Base-by-base conservation (phyloP, 176 grass and related monocot genomes). In the Lolium perenne region DNA sequence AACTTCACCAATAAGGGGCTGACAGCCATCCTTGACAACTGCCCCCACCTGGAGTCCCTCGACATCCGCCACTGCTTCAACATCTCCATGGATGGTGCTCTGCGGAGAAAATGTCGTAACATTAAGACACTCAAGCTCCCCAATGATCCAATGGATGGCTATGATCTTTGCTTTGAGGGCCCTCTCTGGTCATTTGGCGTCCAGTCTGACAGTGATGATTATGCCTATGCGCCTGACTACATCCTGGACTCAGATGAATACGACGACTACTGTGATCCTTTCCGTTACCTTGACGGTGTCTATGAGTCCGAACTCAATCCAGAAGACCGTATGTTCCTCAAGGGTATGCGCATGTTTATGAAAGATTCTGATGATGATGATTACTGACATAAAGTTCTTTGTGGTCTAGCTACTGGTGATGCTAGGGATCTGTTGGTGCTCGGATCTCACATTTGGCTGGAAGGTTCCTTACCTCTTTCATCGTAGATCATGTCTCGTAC, bases 81-180 rank as follows among this genome's bases (percentile, higher is more conserved):
- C 71, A 23, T 74, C n/a, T 49, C 6, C 43, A 74, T 74, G 71
- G 71, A 74, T 12, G 3, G 2, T 11, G 13, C 45, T 41, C 11
- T 74, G n/a, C 21, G 21, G 43, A 25, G 10, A 74, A 49, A 74
- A 23, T 74, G 45, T 25, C 20, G 12, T 0, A 25, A 17, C n/a
- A 74, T 74, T 15, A 74, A 48, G n/a, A 49, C 71, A 74, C n/a
- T 74, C 21, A 74, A 48, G 71, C 71, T 49, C 49, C 71, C 71
- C 12, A 49, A 49, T 49, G 71, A 74, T 48, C 13, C 71, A 74
- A 74, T 48, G 7, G 71, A 74, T 23, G 45, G 7, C 43, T 74
- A 49, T 16, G 21, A 25, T 22, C 46, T 74, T 14, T 2, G 13
- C 11, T 47, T 74, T 0, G 45, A 74, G 71, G 45, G n/a, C 2